These are phyloP conservation scores for Adansonia gregorii DNA, from an alignment of 441 rosid species.

Conservation along the genomic window DNA sequence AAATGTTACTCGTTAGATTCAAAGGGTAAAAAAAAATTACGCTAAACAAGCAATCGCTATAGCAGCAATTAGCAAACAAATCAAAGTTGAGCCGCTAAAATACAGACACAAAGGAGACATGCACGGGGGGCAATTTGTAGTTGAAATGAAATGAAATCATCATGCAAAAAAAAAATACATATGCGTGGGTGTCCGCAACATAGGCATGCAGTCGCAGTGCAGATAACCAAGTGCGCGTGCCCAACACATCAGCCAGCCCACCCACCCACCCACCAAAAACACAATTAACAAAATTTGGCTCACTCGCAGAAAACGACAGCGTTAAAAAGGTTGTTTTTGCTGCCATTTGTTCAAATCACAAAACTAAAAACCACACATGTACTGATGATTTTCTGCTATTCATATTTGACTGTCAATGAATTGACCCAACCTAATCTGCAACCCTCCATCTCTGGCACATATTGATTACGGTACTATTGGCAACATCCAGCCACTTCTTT, in stretches of 20 bases:
- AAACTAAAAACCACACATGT: not conserved
- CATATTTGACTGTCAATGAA: not conserved
- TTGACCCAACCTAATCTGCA: constrained; percentile 21
- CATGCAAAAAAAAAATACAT: constrained; percentile 34
- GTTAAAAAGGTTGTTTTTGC: constrained; percentile 2
- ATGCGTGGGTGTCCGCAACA: constrained; percentile 32
- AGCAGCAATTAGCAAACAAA: no score
- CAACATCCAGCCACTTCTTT: not conserved
- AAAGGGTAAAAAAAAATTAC: not conserved
- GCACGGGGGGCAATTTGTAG: not conserved
- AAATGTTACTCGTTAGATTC: not conserved
- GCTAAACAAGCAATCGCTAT: no score
- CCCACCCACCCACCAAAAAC: constrained; percentile 24
- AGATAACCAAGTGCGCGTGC: constrained; percentile 50
- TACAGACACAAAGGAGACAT: not conserved
- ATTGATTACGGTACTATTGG: constrained; percentile 18
- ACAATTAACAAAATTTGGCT: not conserved
- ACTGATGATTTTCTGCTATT: not conserved
- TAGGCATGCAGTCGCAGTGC: constrained; percentile 43
- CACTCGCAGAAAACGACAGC: constrained; percentile 31
- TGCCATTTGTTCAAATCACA: not conserved
- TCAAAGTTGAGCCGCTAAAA: constrained; percentile 32
- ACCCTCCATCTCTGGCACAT: not conserved
- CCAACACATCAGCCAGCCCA: constrained; percentile 24
- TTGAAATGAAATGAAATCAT: constrained; percentile 15